Evolutionary conservation across 202 grass and related monocot species (phyloP).

Genomic region (Dendrocalamus latiflorus): DNA sequence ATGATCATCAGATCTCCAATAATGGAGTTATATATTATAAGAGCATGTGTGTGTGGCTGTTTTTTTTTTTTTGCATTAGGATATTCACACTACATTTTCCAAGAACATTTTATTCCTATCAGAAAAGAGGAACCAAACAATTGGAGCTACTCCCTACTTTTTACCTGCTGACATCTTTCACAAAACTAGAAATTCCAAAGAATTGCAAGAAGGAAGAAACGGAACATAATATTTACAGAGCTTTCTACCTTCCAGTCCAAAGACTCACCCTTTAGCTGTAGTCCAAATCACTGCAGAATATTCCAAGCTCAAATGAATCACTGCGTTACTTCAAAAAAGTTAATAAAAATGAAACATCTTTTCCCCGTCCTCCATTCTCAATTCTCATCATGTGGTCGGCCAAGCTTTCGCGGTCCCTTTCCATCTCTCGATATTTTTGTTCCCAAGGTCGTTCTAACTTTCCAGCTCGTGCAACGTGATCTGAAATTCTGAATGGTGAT

Average conservation of each 20-base stretch:
- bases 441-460: neutral
- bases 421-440: constrained; percentile 13
- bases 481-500: neutral
- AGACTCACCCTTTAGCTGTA: neutral
- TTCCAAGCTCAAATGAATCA: neutral
- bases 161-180: constrained; percentile 3
- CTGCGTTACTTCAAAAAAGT: neutral
- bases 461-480: constrained; percentile 13
- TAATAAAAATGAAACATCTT: too few species aligned
- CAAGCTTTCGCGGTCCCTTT: constrained; percentile 10
- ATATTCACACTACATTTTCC: constrained; percentile 23
- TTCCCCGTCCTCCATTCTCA: neutral
- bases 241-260: neutral
- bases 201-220: neutral
- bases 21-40: neutral
- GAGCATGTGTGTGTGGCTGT: neutral
- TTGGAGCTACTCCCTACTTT: neutral
- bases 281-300: constrained; percentile 5
- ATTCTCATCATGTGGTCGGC: neutral
- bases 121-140: neutral
- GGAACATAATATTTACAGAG: neutral
- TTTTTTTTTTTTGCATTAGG: neutral
- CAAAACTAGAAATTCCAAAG: neutral
- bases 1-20: constrained; percentile 31
- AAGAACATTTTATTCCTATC: neutral